Evolutionary conservation across 2,329 filamentous ascomycete species (phyloP), one percentile per base, ranked within the genome.

Genomic region (Colletotrichum limetticola): DNA sequence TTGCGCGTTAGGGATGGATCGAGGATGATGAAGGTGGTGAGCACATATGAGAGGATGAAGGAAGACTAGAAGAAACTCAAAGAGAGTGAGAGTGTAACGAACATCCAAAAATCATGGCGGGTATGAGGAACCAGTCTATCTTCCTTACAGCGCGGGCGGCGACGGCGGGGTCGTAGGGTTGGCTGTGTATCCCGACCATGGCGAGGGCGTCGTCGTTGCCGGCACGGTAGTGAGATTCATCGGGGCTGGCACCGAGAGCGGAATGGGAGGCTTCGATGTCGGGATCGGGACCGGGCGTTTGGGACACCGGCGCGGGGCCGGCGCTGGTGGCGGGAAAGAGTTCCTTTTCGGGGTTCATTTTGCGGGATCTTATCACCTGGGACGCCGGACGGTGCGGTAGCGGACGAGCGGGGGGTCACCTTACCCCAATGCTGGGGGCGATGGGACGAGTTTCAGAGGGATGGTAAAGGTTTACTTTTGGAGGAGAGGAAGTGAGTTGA

Each of bases 81-180:
- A n/a, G 42, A n/a, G 16, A 22, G 19, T 9, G 19, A 22, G 42
- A 9, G 11, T 11, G 19, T 22, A 8, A 49, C 42, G 19, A 22
- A 49, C 42, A 86, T 64, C 86, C 86, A 76, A 91, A 77, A 26
- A 88, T 85, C 91, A 94, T 94, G 14, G 89, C 87, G 0, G 92
- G 92, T 42, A 94, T 92, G 58, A 94, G 81, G 74, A 91, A 91
- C 75, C 85, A 82, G 76, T 94, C 92, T 64, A 93, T 92, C 82
- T 93, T 94, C 60, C 89, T 84, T 28, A 93, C 81, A 9, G 92
- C 91, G 59, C 88, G 85, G 22, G 84, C 86, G 71, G 88, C 88
- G 0, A 90, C 80, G 0, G 79, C 83, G 0, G 88, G 87, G 76
- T 93, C 91, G 57, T 91, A 84, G 4, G 80, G 78, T 74, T 87